Conservation (phyloP, 2,329 filamentous ascomycete species). For the Fusarium scirpi region DNA sequence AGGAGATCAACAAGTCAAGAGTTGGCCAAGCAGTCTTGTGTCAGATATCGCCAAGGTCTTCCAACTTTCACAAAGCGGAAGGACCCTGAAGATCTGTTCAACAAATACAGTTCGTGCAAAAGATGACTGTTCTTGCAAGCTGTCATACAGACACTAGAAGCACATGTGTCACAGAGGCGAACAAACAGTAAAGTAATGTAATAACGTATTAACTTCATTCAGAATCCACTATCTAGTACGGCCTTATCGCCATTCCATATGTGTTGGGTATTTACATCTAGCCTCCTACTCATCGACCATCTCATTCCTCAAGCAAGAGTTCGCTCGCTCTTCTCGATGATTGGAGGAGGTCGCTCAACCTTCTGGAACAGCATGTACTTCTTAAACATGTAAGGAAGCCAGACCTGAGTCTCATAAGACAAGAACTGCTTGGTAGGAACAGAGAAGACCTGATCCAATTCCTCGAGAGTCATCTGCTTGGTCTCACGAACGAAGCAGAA, state of each 20-base stretch:
- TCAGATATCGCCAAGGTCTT: not conserved
- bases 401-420: slow-evolving; percentile 48
- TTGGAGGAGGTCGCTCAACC: slow-evolving; percentile 7
- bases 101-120: not conserved
- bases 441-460: slow-evolving; percentile 63
- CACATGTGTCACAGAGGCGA: not conserved
- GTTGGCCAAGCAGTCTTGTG: not conserved
- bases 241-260: not conserved
- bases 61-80: not conserved
- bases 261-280: not conserved
- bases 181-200: not conserved
- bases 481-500: slow-evolving; percentile 64
- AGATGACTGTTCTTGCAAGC: accelerated
- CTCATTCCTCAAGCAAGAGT: slow-evolving; percentile 1
- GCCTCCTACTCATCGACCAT: too few species aligned
- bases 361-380: slow-evolving; percentile 25
- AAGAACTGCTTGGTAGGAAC: slow-evolving; percentile 59
- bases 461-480: slow-evolving; percentile 64
- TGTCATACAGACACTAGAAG: not conserved
- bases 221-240: not conserved
- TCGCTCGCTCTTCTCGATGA: slow-evolving; percentile 24
- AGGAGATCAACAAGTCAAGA: not conserved
- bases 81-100: not conserved
- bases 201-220: not conserved
- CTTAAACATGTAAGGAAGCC: slow-evolving; percentile 40